Conservation (phyloP, 192 early-diverging fungal species). For the Umbelopsis sp. region DNA sequence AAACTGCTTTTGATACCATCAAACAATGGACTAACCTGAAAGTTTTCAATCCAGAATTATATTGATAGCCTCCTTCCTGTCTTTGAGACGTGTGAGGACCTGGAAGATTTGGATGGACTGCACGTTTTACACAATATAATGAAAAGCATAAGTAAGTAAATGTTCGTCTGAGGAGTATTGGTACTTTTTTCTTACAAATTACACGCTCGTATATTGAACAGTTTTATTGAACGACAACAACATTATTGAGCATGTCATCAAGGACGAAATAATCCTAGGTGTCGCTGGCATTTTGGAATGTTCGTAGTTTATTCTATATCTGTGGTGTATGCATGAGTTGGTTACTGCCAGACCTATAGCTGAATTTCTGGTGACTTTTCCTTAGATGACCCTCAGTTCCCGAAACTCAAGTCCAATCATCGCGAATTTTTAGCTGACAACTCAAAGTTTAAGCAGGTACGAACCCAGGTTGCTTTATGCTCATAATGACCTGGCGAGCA, state of each 20-base stretch:
- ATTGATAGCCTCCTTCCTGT: conserved; percentile 70
- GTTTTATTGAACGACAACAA: conserved; percentile 79
- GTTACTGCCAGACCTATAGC: too few relatives aligned
- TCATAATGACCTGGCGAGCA: not conserved
- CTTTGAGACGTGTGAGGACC: conserved; percentile 80
- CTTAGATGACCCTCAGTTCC: conserved; percentile 77
- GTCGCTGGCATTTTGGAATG: conserved; percentile 89
- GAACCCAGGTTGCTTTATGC: not conserved
- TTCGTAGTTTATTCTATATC: conserved; percentile 29
- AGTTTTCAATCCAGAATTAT: conserved; percentile 56
- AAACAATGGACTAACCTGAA: not conserved
- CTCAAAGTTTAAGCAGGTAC: conserved; percentile 62
- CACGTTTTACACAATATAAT: conserved; percentile 76
- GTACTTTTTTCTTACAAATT: not conserved
- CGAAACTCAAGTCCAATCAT: conserved; percentile 70
- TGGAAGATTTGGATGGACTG: conserved; percentile 74
- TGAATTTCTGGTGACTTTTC: too few relatives aligned
- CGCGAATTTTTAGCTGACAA: conserved; percentile 67
- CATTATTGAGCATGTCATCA: conserved; percentile 73
- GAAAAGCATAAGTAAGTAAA: conserved; percentile 67
- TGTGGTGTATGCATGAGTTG: too few relatives aligned
- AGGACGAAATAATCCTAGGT: conserved; percentile 72
- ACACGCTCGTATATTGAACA: conserved; percentile 23
- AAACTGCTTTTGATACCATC: not conserved
- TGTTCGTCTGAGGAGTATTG: not conserved